These are phyloP conservation scores for Flaveria linearis DNA, from an alignment of 129 eudicot species.

Conservation along the genomic window DNA sequence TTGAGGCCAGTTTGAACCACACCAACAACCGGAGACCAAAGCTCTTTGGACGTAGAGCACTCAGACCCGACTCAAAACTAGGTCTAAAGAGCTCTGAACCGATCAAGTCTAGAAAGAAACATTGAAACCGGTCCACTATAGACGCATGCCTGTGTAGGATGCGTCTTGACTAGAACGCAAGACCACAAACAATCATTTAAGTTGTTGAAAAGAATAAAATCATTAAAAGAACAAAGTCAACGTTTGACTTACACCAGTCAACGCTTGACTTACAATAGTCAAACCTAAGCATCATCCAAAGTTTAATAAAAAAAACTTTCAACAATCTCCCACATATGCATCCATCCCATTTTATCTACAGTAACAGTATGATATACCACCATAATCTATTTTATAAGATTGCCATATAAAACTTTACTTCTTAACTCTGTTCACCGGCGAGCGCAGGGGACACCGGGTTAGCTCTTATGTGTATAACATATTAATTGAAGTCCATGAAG, in stretches of 20 bases:
- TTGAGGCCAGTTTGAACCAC: no score
- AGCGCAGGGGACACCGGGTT: background rate
- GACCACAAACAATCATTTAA: background rate
- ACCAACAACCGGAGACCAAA: no score
- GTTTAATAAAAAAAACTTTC: slow-evolving; percentile 13
- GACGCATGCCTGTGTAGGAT: no score
- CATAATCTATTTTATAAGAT: slow-evolving; percentile 20
- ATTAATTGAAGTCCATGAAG: slow-evolving; percentile 60
- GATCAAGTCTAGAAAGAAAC: no score
- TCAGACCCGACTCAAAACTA: no score
- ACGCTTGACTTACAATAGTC: background rate
- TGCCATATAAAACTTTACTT: slow-evolving; percentile 16
- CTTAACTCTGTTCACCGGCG: background rate
- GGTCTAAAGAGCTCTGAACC: no score
- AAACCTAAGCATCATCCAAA: no score
- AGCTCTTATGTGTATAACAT: slow-evolving; percentile 15
- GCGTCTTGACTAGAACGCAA: background rate
- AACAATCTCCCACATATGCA: slow-evolving; percentile 15
- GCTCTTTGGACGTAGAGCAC: no score
- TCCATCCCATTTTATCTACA: slow-evolving; percentile 32
- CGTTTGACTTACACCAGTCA: slow-evolving; percentile 24
- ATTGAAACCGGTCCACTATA: no score
- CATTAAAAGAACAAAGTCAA: slow-evolving; percentile 13
- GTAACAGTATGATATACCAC: slow-evolving; percentile 26
- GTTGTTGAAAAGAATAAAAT: background rate